Evolutionary conservation across 1,284 basidiomycete species (phyloP).

Genomic region (Thecaphora frezii): DNA sequence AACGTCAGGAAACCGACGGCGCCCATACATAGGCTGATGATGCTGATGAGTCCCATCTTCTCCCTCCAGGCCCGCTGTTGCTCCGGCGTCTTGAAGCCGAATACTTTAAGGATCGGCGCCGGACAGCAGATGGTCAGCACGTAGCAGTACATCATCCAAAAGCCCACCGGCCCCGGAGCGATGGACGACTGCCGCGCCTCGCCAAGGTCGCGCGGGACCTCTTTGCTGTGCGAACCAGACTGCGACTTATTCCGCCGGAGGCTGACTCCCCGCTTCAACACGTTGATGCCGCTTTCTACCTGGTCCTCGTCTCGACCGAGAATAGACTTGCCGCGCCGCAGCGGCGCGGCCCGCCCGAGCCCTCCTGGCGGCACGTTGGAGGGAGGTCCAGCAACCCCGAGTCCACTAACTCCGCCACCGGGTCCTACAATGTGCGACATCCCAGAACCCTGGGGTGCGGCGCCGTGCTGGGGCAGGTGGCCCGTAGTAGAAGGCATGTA

Average conservation of each 20-base stretch:
- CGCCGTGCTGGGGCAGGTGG: slow-evolving; percentile 56
- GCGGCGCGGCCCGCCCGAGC: slow-evolving; percentile 39
- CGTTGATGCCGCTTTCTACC: slow-evolving; percentile 56
- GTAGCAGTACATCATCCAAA: slow-evolving; percentile 95
- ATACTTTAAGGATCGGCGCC: slow-evolving; percentile 61
- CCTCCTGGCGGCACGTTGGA: slow-evolving; percentile 44
- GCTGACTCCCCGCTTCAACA: slow-evolving; percentile 56
- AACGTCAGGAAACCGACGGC: slow-evolving; percentile 96
- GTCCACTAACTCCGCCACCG: slow-evolving; percentile 56
- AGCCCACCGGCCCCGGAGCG: slow-evolving; percentile 74
- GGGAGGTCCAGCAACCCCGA: slow-evolving; percentile 41
- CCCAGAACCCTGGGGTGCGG: slow-evolving; percentile 40
- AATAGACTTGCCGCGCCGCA: slow-evolving; percentile 57
- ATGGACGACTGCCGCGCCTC: slow-evolving; percentile 42
- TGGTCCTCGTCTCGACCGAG: slow-evolving; percentile 58
- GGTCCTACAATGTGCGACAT: slow-evolving; percentile 47
- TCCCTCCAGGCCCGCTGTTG: slow-evolving; percentile 96
- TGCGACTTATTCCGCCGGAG: slow-evolving; percentile 45
- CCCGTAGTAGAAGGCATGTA: slow-evolving; percentile 58
- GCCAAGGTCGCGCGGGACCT: slow-evolving; percentile 39
- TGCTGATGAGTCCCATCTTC: slow-evolving; percentile 88
- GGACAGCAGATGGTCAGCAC: slow-evolving; percentile 83
- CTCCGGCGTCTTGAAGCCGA: slow-evolving; percentile 86
- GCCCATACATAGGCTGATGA: slow-evolving; percentile 82
- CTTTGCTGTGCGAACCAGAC: slow-evolving; percentile 27